Percentiles rank a stretch among this genome's conserved stretches.
phyloP scores from a whole-genome alignment of 2,329 filamentous ascomycete genomes.

The Coniochaeta ligniaria region DNA sequence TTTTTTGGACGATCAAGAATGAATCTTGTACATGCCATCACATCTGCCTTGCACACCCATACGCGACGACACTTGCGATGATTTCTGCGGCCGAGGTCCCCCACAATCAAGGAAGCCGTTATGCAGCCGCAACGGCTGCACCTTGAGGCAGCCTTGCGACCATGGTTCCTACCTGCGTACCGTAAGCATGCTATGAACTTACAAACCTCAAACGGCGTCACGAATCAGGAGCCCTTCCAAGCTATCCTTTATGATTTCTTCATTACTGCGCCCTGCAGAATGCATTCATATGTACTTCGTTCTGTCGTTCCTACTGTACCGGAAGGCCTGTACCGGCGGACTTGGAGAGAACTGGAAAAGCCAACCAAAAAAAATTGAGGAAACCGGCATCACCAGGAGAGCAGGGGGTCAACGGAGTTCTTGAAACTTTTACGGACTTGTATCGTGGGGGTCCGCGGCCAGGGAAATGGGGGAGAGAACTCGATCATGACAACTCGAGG shows the following conservation, averaged over 20 bases:
- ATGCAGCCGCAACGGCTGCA: not conserved
- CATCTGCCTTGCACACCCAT: not conserved
- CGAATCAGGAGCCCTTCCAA: not conserved
- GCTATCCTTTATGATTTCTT: not conserved
- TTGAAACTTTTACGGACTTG: not conserved
- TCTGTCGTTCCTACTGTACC: not conserved
- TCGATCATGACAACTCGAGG: too few relatives aligned
- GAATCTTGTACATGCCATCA: not conserved
- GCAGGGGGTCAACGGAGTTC: not conserved
- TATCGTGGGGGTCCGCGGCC: not conserved
- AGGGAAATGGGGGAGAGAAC: not conserved
- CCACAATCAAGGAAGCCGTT: not conserved
- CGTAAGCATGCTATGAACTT: not conserved
- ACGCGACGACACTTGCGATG: not conserved
- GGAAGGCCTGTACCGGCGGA: not conserved
- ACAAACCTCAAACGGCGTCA: not conserved
- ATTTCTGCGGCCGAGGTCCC: not conserved
- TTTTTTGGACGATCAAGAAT: not conserved
- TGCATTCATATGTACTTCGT: not conserved
- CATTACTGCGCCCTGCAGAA: not conserved
- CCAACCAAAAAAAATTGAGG: not conserved
- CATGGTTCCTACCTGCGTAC: not conserved
- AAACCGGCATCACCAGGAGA: not conserved
- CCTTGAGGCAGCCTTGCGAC: not conserved
- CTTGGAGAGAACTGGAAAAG: not conserved